Percentiles rank a stretch among this genome's conserved stretches.
Evolutionary conservation across 2,329 filamentous ascomycete species (phyloP).

Genomic region (Laburnicola sp.): DNA sequence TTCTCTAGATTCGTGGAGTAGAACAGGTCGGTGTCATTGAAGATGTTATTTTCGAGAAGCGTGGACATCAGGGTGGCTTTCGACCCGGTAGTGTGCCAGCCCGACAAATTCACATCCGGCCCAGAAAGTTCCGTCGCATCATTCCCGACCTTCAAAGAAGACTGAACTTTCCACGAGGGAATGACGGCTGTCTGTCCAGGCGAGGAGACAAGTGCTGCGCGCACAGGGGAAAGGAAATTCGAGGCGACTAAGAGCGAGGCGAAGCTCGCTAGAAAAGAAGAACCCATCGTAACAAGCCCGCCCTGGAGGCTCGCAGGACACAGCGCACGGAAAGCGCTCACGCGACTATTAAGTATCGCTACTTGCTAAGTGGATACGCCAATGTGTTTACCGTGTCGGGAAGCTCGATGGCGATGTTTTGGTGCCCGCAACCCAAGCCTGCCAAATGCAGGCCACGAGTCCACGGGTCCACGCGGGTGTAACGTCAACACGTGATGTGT

Average conservation of each 20-base stretch:
- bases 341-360: background rate
- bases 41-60: conserved; percentile 57
- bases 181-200: conserved; percentile 16
- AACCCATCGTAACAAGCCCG: background rate
- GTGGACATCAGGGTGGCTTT: conserved; percentile 62
- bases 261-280: background rate
- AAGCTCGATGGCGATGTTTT: conserved; percentile 2
- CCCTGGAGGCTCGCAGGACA: background rate
- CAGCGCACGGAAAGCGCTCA: background rate
- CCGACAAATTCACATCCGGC: conserved; percentile 47
- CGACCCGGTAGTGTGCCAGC: conserved; percentile 57
- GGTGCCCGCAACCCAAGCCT: background rate
- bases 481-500: conserved; percentile 8
- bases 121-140: conserved; percentile 23
- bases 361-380: background rate
- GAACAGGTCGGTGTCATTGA: conserved; percentile 59
- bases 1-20: conserved; percentile 56
- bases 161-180: conserved; percentile 27
- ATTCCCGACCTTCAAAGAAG: conserved; percentile 15
- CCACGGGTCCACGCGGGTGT: background rate
- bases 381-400: background rate
- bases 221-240: background rate
- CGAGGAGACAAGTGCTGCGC: conserved; percentile 9
- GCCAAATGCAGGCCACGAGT: conserved; percentile 1
- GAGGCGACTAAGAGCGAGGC: conserved; percentile 7